These are phyloP conservation scores for Mucor mucedo DNA, from an alignment of 371 early-diverging fungal genomes.

Conservation along the genomic window DNA sequence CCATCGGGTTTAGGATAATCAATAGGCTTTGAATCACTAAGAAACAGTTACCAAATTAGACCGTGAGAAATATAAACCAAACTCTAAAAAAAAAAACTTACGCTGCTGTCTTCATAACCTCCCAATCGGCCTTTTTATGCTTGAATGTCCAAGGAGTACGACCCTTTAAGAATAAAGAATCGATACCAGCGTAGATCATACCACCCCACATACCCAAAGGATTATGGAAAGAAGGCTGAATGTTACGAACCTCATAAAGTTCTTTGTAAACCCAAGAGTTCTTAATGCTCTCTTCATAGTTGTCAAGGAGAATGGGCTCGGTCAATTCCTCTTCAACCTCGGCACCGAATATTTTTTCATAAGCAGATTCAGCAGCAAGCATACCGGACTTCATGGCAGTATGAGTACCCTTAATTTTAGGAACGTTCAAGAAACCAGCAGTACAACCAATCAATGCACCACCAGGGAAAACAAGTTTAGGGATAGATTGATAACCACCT, in stretches of 20 bases:
- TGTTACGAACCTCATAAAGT: constrained; percentile 89
- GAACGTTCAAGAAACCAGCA: constrained; percentile 96
- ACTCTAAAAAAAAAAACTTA: constrained; percentile 23
- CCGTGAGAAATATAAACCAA: constrained; percentile 6
- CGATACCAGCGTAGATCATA: constrained; percentile 87
- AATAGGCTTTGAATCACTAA: constrained; percentile 75
- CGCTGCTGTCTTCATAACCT: constrained; percentile 73
- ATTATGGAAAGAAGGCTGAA: constrained; percentile 92
- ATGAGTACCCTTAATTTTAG: constrained; percentile 99
- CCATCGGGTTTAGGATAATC: constrained; percentile 99
- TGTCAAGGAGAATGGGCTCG: constrained; percentile 56
- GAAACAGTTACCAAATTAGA: constrained; percentile 1
- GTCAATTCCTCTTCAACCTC: constrained; percentile 24
- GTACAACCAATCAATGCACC: constrained; percentile 96
- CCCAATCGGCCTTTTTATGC: constrained; percentile 88
- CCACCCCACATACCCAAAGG: constrained; percentile 91
- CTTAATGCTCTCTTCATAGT: constrained; percentile 84
- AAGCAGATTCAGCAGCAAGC: constrained; percentile 87
- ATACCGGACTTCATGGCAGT: constrained; percentile 98
- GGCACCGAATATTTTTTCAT: constrained; percentile 62
- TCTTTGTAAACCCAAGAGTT: constrained; percentile 95
- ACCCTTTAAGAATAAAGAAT: constrained; percentile 88
- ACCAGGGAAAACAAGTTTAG: constrained; percentile 94
- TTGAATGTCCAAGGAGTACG: constrained; percentile 93
- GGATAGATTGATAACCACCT: constrained; percentile 94